phyloP scores from a whole-genome alignment of 2,329 filamentous ascomycete genomes.

The Fusarium tricinctum region DNA sequence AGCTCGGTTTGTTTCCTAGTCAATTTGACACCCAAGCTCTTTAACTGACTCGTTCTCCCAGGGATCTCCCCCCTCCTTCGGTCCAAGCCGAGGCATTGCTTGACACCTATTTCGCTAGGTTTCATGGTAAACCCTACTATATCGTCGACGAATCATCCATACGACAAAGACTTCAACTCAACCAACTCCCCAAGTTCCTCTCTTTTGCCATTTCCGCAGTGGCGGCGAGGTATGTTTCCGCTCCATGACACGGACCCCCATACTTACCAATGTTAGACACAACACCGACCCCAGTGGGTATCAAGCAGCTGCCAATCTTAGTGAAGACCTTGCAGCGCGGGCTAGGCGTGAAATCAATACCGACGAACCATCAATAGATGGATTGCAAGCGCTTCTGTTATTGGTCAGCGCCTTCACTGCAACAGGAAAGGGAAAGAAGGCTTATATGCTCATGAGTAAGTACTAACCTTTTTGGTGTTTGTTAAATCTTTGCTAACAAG shows the following conservation, averaged over 20 bases:
- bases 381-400: constrained; percentile 80
- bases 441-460: constrained; percentile 86
- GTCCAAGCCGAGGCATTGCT: constrained; percentile 74
- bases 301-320: constrained; percentile 75
- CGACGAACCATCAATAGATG: constrained; percentile 85
- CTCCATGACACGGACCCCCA: neutral
- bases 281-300: constrained; percentile 76
- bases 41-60: constrained; percentile 46
- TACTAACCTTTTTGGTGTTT: neutral
- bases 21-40: neutral
- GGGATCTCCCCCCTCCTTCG: constrained; percentile 61
- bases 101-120: constrained; percentile 82
- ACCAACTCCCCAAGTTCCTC: constrained; percentile 72
- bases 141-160: constrained; percentile 83
- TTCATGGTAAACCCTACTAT: constrained; percentile 86
- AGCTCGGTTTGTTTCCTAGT: constrained; percentile 37
- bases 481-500: constrained; percentile 52
- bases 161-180: constrained; percentile 77
- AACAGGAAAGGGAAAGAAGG: constrained; percentile 83
- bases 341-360: constrained; percentile 79
- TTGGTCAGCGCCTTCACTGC: constrained; percentile 83
- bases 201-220: constrained; percentile 72
- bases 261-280: constrained; percentile 62
- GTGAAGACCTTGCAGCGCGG: constrained; percentile 79
- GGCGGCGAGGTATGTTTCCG: constrained; percentile 66